phyloP scores from a whole-genome alignment of 768 basidiomycete genomes.

The Leccinum olivaceopallidum region DNA sequence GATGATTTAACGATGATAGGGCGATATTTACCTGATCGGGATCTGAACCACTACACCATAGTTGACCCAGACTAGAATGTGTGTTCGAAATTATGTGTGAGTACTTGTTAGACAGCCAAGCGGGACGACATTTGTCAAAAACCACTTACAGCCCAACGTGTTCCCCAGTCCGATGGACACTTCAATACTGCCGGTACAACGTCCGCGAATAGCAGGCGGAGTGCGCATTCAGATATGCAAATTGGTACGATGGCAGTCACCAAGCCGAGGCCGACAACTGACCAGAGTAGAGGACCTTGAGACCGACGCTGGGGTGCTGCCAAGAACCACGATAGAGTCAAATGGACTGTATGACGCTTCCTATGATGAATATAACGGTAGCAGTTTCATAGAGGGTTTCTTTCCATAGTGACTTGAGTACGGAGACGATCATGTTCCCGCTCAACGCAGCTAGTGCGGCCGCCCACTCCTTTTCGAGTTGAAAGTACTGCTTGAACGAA shows the following conservation, averaged over 20 bases:
- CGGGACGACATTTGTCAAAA: background rate
- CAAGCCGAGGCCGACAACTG: constrained; percentile 48
- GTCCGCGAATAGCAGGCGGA: constrained; percentile 35
- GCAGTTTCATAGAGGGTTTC: constrained; percentile 31
- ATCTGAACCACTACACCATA: too few relatives aligned
- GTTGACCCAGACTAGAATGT: too few relatives aligned
- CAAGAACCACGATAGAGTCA: constrained; percentile 26
- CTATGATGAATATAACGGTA: constrained; percentile 34
- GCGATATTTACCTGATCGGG: background rate
- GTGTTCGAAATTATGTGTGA: too few relatives aligned
- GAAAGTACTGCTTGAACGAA: constrained; percentile 38
- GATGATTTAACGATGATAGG: constrained; percentile 31
- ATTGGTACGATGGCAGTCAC: constrained; percentile 36
- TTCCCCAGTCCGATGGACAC: constrained; percentile 34
- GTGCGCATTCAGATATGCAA: constrained; percentile 40
- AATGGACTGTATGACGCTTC: constrained; percentile 32
- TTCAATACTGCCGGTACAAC: constrained; percentile 36
- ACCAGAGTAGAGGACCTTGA: constrained; percentile 33
- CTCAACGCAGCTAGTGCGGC: constrained; percentile 27
- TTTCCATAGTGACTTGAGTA: constrained; percentile 35
- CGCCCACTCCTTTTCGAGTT: constrained; percentile 28
- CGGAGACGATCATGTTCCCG: constrained; percentile 38
- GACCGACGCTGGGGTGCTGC: constrained; percentile 24
- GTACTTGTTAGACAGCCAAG: background rate
- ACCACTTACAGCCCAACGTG: constrained; percentile 35